A percentile compares a stretch with the other conserved stretches of the same genome.
These are phyloP conservation scores for Sphaerulina populicola DNA, from an alignment of 2,329 filamentous ascomycete genomes.

Conservation along the genomic window DNA sequence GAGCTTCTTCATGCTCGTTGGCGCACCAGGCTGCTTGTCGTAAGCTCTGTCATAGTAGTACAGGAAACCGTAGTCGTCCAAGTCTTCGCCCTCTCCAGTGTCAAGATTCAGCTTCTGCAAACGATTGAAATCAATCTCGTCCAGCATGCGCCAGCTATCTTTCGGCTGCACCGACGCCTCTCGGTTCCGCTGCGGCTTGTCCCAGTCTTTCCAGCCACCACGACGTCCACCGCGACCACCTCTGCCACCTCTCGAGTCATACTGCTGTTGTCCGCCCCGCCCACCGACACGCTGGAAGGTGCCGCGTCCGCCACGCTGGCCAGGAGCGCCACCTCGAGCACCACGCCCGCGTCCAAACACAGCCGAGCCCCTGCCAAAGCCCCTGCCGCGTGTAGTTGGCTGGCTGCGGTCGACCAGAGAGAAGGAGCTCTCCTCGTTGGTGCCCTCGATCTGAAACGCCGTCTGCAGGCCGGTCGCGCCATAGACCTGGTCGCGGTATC, in stretches of 20 bases:
- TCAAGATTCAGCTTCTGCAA: slow-evolving; percentile 93
- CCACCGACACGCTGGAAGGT: slow-evolving; percentile 64
- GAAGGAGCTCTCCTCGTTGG: slow-evolving; percentile 91
- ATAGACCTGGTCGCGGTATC: slow-evolving; percentile 93
- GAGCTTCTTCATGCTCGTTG: slow-evolving; percentile 79
- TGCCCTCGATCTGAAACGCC: slow-evolving; percentile 76
- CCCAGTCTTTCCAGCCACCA: slow-evolving; percentile 97
- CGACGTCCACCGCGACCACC: slow-evolving; percentile 70
- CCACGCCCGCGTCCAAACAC: slow-evolving; percentile 67
- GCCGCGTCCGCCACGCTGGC: slow-evolving; percentile 60
- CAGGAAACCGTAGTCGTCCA: slow-evolving; percentile 92
- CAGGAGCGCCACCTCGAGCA: slow-evolving; percentile 61
- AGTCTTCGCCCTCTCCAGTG: slow-evolving; percentile 85
- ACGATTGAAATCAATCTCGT: slow-evolving; percentile 98
- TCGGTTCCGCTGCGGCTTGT: slow-evolving; percentile 93
- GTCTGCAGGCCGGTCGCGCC: slow-evolving; percentile 70
- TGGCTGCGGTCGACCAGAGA: slow-evolving; percentile 94
- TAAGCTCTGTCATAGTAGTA: slow-evolving; percentile 96
- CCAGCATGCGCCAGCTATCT: slow-evolving; percentile 86
- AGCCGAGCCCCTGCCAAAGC: slow-evolving; percentile 75
- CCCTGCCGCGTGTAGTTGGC: slow-evolving; percentile 72
- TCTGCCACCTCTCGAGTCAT: slow-evolving; percentile 62
- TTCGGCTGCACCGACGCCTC: slow-evolving; percentile 95
- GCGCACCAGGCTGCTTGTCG: slow-evolving; percentile 81
- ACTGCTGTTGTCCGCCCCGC: slow-evolving; percentile 59